These are phyloP conservation scores for Pichia thaimueangensis DNA, from an alignment of 805 yeast species.

Conservation along the genomic window DNA sequence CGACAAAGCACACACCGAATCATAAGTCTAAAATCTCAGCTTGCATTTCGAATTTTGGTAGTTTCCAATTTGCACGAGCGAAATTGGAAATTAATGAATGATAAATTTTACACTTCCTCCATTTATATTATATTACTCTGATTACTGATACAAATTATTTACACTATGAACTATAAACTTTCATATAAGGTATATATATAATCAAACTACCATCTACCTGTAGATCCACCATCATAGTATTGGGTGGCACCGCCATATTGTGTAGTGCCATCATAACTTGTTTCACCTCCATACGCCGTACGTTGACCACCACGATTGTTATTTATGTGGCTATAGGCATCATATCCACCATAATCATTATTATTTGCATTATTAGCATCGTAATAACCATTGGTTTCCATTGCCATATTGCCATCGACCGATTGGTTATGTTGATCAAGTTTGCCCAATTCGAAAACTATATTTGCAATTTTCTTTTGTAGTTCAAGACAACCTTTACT, in stretches of 20 bases:
- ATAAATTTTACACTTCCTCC: no score
- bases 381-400: background rate
- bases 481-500: conserved; percentile 76
- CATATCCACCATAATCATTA: conserved; percentile 7
- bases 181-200: no score
- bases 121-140: no score
- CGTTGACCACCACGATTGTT: conserved; percentile 8
- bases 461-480: conserved; percentile 86
- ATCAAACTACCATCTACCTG: conserved; percentile 30
- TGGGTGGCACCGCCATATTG: conserved; percentile 20
- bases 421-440: conserved; percentile 25
- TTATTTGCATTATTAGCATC: conserved; percentile 15
- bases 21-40: no score
- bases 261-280: conserved; percentile 14
- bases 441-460: conserved; percentile 62
- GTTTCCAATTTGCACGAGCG: no score
- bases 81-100: no score
- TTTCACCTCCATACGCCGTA: conserved; percentile 11
- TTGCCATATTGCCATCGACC: background rate
- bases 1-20: no score
- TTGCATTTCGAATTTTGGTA: no score
- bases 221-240: conserved; percentile 24
- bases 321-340: no score
- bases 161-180: no score
- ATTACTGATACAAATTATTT: no score